Percentiles rank a stretch among this genome's conserved stretches.
Conservation (phyloP, 768 basidiomycete genomes). For the Russula compacta region DNA sequence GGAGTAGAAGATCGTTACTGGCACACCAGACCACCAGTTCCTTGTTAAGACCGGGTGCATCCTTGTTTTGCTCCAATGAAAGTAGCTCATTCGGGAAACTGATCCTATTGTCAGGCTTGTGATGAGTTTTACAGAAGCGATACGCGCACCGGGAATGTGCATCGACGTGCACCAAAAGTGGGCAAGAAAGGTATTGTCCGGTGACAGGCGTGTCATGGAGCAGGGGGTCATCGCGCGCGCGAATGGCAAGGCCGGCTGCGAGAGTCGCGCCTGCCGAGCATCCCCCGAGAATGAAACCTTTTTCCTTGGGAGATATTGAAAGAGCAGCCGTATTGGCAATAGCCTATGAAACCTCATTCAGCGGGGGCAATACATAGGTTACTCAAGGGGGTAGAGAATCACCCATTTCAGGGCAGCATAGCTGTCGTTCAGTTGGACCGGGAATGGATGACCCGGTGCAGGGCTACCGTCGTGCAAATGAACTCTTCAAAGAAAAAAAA, state of each 20-base stretch:
- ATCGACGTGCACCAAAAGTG: slow-evolving; percentile 19
- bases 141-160: slow-evolving; percentile 16
- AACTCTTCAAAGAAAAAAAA: neutral
- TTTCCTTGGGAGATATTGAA: slow-evolving; percentile 9
- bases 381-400: neutral
- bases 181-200: slow-evolving; percentile 22
- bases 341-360: neutral
- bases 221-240: slow-evolving; percentile 21
- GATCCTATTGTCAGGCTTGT: neutral
- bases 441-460: slow-evolving; percentile 21
- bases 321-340: slow-evolving; percentile 11
- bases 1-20: neutral
- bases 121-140: neutral
- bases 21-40: neutral
- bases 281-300: slow-evolving; percentile 24
- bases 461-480: neutral
- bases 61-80: slow-evolving; percentile 6
- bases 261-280: slow-evolving; percentile 22
- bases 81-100: slow-evolving; percentile 2
- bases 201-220: slow-evolving; percentile 21
- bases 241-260: slow-evolving; percentile 21
- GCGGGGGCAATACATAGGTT: too few species aligned
- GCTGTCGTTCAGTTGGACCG: slow-evolving; percentile 21
- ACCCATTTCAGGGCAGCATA: slow-evolving; percentile 24
- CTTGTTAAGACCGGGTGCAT: neutral